Base-by-base conservation (phyloP, 2,329 filamentous ascomycete species). In the Aureobasidium namibiae region DNA sequence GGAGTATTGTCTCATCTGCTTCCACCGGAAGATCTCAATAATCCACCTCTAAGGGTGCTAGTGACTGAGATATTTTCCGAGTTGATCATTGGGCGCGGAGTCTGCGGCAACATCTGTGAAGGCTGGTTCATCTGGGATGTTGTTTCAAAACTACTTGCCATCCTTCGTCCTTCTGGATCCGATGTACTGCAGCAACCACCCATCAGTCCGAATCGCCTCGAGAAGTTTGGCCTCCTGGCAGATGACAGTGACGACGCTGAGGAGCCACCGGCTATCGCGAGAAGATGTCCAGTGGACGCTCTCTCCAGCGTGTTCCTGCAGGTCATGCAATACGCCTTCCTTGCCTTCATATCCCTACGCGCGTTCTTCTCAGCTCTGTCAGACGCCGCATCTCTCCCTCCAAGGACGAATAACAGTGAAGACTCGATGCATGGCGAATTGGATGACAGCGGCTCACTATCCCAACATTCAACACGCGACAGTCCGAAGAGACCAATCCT, bases 1-100 rank as follows among this genome's bases (percentile, higher is more conserved):
- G 89, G 87, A 31, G 80, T 91, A 38, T 77, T 99, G 62, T 87
- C 90, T 24, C 80, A 96, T 56, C 81, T 99, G 16, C 80, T 99
- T 21, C 94, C 94, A 10, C 94, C 91, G 16, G 92, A 97, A 68
- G 92, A 97, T 71, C 78, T 97, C 39, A 85, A 92, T 68, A 97
- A 96, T 71, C 84, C 84, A 57, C 95, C 90, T 71, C 78, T 97
- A 67, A 87, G 89, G 60, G 82, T 89, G 36, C 78, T 99, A 62
- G 87, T 96, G 63, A 85, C 86, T 58, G 90, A 96, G 73, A 88
- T 97, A 64, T 80, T 97, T 62, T 89, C 91, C 7, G 91, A 96
- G 73, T 85, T 95, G 70, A 89, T 97, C 63, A 79, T 99, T 64
- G 90, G 90, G 63, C 91, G 90, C 66, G 82, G 88, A 60, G 79